phyloP scores from a whole-genome alignment of 2,329 filamentous ascomycete species.

The Trematosphaeria pertusa region DNA sequence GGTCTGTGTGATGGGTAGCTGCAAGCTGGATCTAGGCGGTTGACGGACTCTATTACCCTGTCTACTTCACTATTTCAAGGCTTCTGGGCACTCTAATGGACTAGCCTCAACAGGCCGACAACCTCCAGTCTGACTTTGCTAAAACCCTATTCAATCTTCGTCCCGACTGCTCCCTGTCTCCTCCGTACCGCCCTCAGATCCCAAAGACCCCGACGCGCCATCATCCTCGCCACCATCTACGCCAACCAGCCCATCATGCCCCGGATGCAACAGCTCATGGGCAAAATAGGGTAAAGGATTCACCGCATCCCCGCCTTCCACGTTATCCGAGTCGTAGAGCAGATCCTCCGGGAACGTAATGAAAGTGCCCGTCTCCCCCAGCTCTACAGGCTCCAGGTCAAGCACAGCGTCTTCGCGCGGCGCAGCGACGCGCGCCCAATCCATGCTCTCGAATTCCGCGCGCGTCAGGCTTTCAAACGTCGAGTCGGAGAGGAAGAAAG shows the following conservation, averaged over 20 bases:
- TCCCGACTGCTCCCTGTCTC: too few species aligned
- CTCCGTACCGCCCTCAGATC: too few species aligned
- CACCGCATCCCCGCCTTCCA: conserved; percentile 11
- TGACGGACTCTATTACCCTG: too few species aligned
- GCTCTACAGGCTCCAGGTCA: conserved; percentile 10
- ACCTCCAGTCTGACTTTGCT: too few species aligned
- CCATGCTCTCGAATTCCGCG: conserved; percentile 2
- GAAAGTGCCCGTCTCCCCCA: conserved; percentile 11
- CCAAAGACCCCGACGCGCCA: too few species aligned
- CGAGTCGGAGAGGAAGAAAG: conserved; percentile 5
- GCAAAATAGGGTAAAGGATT: conserved; percentile 12
- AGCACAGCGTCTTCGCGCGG: conserved; percentile 5
- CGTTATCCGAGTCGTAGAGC: conserved; percentile 6
- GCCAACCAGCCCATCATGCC: neutral
- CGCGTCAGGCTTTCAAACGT: conserved; percentile 2
- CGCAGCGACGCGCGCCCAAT: conserved; percentile 6
- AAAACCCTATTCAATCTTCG: too few species aligned
- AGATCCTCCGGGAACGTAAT: conserved; percentile 15
- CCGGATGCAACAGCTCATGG: conserved; percentile 12
- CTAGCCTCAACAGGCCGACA: too few species aligned
- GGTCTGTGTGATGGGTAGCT: too few species aligned
- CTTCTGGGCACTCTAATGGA: too few species aligned
- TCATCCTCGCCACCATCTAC: neutral
- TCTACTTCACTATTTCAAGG: too few species aligned
- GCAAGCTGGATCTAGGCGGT: too few species aligned